Evolutionary conservation across 1,284 basidiomycete species (phyloP).

Genomic region (Trametes pubescens): DNA sequence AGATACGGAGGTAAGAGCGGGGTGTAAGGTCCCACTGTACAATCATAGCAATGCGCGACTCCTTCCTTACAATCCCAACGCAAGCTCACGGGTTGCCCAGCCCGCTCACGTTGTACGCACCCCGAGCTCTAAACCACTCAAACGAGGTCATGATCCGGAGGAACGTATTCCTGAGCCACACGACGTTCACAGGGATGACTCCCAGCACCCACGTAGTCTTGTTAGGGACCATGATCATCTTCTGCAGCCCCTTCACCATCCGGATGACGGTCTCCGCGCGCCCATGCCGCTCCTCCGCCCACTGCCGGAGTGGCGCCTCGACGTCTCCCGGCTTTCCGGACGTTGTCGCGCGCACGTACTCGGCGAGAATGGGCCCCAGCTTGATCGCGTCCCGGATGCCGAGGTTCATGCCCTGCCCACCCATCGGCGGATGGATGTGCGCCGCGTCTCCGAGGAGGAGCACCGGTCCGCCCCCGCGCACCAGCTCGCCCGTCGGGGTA

Average conservation of each 20-base stretch:
- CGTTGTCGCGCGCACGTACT: constrained; percentile 15
- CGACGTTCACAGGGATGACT: constrained; percentile 35
- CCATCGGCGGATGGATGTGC: constrained; percentile 54
- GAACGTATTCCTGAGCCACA: constrained; percentile 35
- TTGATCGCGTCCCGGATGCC: constrained; percentile 52
- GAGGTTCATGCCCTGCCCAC: constrained; percentile 59
- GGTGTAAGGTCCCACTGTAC: too few species aligned
- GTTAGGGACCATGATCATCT: constrained; percentile 23
- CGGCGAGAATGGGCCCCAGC: constrained; percentile 42
- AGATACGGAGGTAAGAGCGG: not conserved
- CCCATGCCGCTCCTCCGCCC: constrained; percentile 33
- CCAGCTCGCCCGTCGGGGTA: not conserved
- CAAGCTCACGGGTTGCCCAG: constrained; percentile 28
- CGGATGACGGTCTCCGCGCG: constrained; percentile 36
- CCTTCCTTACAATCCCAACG: too few species aligned
- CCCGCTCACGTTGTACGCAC: constrained; percentile 41
- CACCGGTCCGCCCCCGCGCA: constrained; percentile 32
- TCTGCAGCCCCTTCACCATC: constrained; percentile 29
- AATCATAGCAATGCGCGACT: too few species aligned
- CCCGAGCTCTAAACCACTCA: constrained; percentile 28
- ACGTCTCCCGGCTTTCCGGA: not conserved
- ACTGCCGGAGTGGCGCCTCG: constrained; percentile 30
- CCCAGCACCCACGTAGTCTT: constrained; percentile 32
- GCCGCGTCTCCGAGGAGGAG: constrained; percentile 54
- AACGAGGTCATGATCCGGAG: constrained; percentile 34